Conservation (phyloP, 2,329 filamentous ascomycete species). For the Grosmannia clavigera region DNA sequence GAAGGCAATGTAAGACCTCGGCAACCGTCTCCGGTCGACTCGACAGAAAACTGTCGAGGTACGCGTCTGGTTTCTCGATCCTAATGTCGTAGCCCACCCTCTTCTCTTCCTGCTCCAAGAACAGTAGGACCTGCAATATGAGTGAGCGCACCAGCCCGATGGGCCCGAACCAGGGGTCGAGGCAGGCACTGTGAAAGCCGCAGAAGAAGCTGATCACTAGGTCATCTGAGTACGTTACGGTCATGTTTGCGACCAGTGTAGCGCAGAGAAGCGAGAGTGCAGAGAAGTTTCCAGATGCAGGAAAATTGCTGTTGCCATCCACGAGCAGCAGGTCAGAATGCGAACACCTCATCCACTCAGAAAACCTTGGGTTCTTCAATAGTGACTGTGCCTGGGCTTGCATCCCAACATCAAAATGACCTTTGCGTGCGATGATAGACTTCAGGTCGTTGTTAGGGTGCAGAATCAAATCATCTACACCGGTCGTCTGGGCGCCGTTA, state of each 20-base stretch:
- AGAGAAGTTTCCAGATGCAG: neutral
- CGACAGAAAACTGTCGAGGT: neutral
- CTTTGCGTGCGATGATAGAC: neutral
- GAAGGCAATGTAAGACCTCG: neutral
- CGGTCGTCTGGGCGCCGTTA: neutral
- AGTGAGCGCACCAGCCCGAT: slow-evolving; percentile 5
- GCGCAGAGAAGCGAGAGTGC: slow-evolving; percentile 7
- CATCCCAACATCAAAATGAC: neutral
- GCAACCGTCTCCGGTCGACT: neutral
- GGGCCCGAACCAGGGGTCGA: neutral
- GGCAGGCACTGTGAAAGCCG: neutral
- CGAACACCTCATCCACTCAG: neutral
- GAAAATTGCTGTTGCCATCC: slow-evolving; percentile 4
- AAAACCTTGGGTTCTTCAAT: neutral
- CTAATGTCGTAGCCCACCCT: no score
- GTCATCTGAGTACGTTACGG: neutral
- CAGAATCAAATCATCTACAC: neutral
- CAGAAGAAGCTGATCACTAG: slow-evolving; percentile 6
- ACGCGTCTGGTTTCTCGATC: neutral
- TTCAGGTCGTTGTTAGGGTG: neutral
- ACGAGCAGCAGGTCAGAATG: slow-evolving; percentile 2
- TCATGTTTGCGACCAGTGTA: neutral
- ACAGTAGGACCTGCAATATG: slow-evolving; percentile 14
- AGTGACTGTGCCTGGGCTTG: slow-evolving; percentile 5
- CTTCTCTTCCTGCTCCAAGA: neutral